phyloP scores from a whole-genome alignment of 345 rosid species.

The Trapa bicornis region DNA sequence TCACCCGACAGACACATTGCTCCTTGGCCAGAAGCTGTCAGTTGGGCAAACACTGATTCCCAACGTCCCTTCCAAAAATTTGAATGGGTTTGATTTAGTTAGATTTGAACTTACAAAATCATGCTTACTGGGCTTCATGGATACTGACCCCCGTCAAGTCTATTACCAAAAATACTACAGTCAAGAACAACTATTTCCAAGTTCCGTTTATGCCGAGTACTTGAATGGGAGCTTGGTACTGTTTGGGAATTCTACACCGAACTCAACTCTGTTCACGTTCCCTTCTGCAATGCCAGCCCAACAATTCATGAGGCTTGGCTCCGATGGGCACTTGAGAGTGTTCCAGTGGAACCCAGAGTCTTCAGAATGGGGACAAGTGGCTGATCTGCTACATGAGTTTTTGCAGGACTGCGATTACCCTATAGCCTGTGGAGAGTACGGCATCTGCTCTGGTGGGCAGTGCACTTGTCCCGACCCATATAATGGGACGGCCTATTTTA shows the following conservation, averaged over 20 bases:
- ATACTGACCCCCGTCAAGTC: slow-evolving; percentile 6
- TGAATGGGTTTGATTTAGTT: slow-evolving; percentile 1
- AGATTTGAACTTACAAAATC: slow-evolving; percentile 6
- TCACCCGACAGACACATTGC: slow-evolving; percentile 12
- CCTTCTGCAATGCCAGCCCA: slow-evolving; percentile 3
- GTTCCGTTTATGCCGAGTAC: slow-evolving; percentile 2
- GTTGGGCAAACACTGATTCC: slow-evolving; percentile 11
- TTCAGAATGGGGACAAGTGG: not conserved
- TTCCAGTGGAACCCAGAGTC: slow-evolving; percentile 7
- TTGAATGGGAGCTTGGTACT: slow-evolving; percentile 5
- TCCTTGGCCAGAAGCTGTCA: slow-evolving; percentile 11
- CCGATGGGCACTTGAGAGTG: slow-evolving; percentile 19
- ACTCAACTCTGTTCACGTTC: no score
- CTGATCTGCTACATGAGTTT: not conserved
- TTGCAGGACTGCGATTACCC: slow-evolving; percentile 1
- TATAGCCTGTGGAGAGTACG: slow-evolving; percentile 3
- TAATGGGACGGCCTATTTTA: not conserved
- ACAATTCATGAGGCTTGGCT: slow-evolving; percentile 13
- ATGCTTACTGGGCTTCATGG: slow-evolving; percentile 11
- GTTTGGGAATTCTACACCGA: not conserved
- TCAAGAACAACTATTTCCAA: not conserved
- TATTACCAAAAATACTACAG: not conserved
- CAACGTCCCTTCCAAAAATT: slow-evolving; percentile 6
- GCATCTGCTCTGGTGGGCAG: not conserved
- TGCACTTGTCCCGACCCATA: slow-evolving; percentile 3